Evolutionary conservation across 1,284 basidiomycete species (phyloP).

Genomic region (Irpex lacteus): DNA sequence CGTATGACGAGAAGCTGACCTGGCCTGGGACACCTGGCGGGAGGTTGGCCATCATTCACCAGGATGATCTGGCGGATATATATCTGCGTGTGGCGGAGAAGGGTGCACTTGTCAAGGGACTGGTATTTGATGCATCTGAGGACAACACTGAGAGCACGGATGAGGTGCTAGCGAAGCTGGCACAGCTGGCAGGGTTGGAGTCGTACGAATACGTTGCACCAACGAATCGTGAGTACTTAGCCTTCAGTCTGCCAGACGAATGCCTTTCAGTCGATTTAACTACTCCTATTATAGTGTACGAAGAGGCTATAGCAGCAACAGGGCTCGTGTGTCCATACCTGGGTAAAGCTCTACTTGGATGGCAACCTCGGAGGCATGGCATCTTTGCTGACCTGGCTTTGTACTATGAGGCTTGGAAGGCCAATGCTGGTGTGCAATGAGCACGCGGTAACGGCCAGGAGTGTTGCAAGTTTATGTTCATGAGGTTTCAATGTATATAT

Average conservation of each 20-base stretch:
- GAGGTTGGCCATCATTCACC: conserved; percentile 42
- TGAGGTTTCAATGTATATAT: not conserved
- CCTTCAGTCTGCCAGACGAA: conserved; percentile 10
- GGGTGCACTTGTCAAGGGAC: conserved; percentile 36
- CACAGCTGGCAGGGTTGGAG: conserved; percentile 38
- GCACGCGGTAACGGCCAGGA: not conserved
- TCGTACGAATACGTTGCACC: conserved; percentile 32
- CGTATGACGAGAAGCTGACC: conserved; percentile 32
- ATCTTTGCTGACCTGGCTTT: conserved; percentile 44
- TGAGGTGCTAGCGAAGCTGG: conserved; percentile 41
- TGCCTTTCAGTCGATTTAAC: conserved; percentile 2
- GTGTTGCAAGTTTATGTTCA: not conserved
- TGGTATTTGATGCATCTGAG: conserved; percentile 46
- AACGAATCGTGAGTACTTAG: conserved; percentile 31
- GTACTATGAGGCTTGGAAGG: conserved; percentile 42
- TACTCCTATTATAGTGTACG: conserved; percentile 24
- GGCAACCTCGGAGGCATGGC: conserved; percentile 43
- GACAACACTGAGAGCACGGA: conserved; percentile 41
- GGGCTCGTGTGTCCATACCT: conserved; percentile 40
- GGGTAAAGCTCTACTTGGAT: conserved; percentile 43
- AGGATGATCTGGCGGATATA: conserved; percentile 50
- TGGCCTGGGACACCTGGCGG: conserved; percentile 42
- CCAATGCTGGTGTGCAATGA: conserved; percentile 8
- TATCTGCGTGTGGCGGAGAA: conserved; percentile 44
- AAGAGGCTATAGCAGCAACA: conserved; percentile 31